These are phyloP conservation scores for Selenicereus undatus DNA, from an alignment of 148 eudicot species.

Conservation along the genomic window DNA sequence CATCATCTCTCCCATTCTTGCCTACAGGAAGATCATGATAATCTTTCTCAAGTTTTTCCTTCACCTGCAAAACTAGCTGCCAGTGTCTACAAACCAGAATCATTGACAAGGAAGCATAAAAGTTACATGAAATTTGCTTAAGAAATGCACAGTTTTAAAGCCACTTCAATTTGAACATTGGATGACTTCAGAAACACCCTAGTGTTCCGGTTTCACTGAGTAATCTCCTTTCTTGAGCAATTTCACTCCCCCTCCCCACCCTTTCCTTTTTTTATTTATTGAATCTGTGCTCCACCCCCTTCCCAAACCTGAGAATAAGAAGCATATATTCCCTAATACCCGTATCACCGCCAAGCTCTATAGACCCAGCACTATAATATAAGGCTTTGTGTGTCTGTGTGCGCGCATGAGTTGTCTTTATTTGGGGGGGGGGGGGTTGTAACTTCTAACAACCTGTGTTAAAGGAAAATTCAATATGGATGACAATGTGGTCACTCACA, in stretches of 20 bases:
- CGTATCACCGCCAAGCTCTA: too few species aligned
- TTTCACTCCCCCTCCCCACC: too few species aligned
- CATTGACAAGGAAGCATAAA: slow-evolving; percentile 9
- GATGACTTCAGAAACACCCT: background rate
- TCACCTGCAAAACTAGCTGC: slow-evolving; percentile 81
- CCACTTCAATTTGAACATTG: background rate
- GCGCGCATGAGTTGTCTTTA: too few species aligned
- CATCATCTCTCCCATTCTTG: slow-evolving; percentile 87
- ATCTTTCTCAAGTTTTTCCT: slow-evolving; percentile 69
- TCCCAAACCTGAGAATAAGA: too few species aligned
- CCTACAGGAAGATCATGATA: slow-evolving; percentile 64
- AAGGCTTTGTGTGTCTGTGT: too few species aligned
- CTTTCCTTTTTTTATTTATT: too few species aligned
- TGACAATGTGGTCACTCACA: slow-evolving; percentile 13
- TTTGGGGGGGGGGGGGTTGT: too few species aligned
- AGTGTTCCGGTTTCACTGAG: background rate
- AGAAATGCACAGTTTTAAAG: background rate
- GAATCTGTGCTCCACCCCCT: too few species aligned
- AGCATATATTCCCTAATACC: too few species aligned
- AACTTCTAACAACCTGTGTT: too few species aligned
- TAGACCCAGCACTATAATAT: too few species aligned
- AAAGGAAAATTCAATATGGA: background rate
- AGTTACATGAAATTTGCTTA: background rate
- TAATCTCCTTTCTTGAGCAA: background rate
- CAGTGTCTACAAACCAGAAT: slow-evolving; percentile 15